Evolutionary conservation across 345 rosid species (phyloP).

Genomic region (Populus deltoides): DNA sequence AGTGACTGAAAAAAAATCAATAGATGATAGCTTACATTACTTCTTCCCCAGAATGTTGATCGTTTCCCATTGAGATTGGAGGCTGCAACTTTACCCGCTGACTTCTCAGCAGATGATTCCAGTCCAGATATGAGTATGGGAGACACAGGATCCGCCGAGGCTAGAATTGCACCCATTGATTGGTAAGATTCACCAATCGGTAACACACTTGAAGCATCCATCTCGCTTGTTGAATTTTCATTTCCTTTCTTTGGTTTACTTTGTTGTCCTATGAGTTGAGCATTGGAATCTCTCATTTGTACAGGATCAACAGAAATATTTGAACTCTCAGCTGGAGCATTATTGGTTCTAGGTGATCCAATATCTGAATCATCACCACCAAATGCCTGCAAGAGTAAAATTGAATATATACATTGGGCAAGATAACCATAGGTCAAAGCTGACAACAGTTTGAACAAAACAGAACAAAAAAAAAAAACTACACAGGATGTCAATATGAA

Average conservation of each 20-base stretch:
- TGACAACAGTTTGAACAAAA: background rate
- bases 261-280: constrained; percentile 49
- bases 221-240: constrained; percentile 43
- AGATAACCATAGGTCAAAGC: constrained; percentile 4
- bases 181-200: constrained; percentile 65
- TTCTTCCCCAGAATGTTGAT: constrained; percentile 90
- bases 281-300: constrained; percentile 43
- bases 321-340: constrained; percentile 43
- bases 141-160: constrained; percentile 57
- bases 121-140: constrained; percentile 48
- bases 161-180: constrained; percentile 69
- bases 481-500: background rate
- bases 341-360: constrained; percentile 58
- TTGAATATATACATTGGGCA: constrained; percentile 10
- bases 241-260: constrained; percentile 49
- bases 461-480: background rate
- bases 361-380: constrained; percentile 81
- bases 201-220: constrained; percentile 42
- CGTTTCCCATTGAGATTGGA: constrained; percentile 61
- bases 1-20: constrained; percentile 7
- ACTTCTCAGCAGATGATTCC: constrained; percentile 63
- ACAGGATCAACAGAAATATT: constrained; percentile 38
- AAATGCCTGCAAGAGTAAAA: constrained; percentile 56
- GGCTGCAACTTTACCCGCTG: constrained; percentile 53
- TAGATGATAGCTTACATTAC: constrained; percentile 54